Base-by-base conservation (phyloP, 2,329 filamentous ascomycete species). In the Exophiala bonariae region DNA sequence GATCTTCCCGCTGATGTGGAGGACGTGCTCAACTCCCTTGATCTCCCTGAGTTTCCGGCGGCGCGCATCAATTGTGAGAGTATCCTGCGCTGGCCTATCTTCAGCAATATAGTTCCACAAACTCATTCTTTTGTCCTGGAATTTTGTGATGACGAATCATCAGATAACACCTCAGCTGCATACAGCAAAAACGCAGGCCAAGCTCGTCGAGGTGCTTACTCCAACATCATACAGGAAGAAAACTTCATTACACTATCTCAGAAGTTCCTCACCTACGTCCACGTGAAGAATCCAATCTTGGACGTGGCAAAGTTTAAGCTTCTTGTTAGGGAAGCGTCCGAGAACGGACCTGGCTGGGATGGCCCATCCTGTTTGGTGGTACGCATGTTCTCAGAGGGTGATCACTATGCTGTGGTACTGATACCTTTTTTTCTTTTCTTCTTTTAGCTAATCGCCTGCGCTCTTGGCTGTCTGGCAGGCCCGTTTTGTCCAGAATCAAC, bases 21-120 rank as follows among this genome's bases (percentile, higher is more conserved):
- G 32, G n/a, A 82, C 79, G 46, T 95, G 95, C 72, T 87, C 89
- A 2, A 72, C 75, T 10, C 71, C 69, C 10, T 71, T 71, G 1
- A 34, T 13, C 14, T 34, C 32, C 32, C 69, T 73, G 9, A 45
- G 39, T 11, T 59, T 62, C 18, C 32, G 13, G 32, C 32, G 5
- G 32, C 32, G n/a, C 18, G 13, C 32, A 34, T 34, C n/a, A 34
- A 31, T 73, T 73, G 13, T 66, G 49, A 5, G 78, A 79, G 61
- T 81, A 80, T 47, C 85, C 89, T 60, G 89, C 86, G 32, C 5
- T 34, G 32, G 32, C 32, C 32, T 6, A 34, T 34, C 5, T 34
- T 34, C 13, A 13, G 5, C 13, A 17, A 17, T 17, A 6, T 34
- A 5, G 32, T 13, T 13, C 32, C 13, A 14, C n/a, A 34, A n/a